Percentiles rank a stretch among this genome's conserved stretches.
Evolutionary conservation across 306 rosid species (phyloP).

Genomic region (Pachyrhizus erosus): DNA sequence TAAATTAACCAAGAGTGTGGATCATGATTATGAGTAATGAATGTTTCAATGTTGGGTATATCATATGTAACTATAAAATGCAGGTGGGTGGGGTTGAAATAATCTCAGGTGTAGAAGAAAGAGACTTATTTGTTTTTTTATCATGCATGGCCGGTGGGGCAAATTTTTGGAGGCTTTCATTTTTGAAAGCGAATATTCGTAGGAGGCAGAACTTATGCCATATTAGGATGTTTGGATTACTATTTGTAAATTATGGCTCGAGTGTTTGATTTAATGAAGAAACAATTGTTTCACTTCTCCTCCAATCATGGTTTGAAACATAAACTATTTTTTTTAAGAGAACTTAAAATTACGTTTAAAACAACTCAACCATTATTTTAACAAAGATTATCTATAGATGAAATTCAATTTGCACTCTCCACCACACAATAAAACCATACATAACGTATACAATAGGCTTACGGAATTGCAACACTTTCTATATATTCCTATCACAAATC

Average conservation of each 20-base stretch:
- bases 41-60: slow-evolving; percentile 1
- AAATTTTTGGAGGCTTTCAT: slow-evolving; percentile 3
- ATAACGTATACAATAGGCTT: neutral
- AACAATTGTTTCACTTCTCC: neutral
- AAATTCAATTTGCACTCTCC: neutral
- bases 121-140: slow-evolving; percentile 39
- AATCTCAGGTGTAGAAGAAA: slow-evolving; percentile 16
- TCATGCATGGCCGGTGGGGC: slow-evolving; percentile 32
- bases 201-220: neutral
- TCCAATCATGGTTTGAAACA: neutral
- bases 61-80: neutral
- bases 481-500: neutral
- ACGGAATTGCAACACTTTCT: neutral
- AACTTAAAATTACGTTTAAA: neutral
- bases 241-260: neutral
- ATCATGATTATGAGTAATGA: neutral
- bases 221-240: neutral
- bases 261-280: neutral
- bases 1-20: neutral
- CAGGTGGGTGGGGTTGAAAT: slow-evolving; percentile 18
- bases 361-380: neutral
- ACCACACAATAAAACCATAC: neutral
- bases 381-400: neutral
- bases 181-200: slow-evolving; percentile 34
- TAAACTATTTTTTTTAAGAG: too few relatives aligned